A percentile compares a stretch with the other conserved stretches of the same genome.
Evolutionary conservation across 768 basidiomycete genomes (phyloP).

Genomic region (Tricholoma matsutake): DNA sequence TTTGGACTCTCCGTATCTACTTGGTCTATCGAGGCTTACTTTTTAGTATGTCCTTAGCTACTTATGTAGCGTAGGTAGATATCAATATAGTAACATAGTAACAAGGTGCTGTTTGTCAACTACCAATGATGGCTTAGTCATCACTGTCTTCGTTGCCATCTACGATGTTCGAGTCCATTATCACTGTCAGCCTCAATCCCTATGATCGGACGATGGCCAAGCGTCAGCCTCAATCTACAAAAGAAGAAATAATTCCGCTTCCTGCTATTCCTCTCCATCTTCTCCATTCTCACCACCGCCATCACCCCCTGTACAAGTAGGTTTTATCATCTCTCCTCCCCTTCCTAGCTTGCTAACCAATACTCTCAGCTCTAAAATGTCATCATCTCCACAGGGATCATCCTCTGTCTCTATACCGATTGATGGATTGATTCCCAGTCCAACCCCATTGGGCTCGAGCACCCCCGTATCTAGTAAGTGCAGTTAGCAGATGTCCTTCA

Average conservation of each 20-base stretch:
- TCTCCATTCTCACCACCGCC: not conserved
- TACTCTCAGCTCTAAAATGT: not conserved
- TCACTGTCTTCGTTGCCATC: not conserved
- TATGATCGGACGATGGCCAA: not conserved
- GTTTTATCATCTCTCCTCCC: not conserved
- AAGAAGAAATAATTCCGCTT: not conserved
- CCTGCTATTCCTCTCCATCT: not conserved
- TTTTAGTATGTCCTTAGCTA: too few relatives aligned
- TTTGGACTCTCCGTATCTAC: too few relatives aligned
- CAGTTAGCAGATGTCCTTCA: constrained; percentile 1
- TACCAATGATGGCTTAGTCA: not conserved
- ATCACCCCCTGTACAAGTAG: not conserved
- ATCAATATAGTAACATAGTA: too few relatives aligned
- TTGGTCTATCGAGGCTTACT: too few relatives aligned
- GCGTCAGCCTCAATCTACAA: not conserved
- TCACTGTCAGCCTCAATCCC: not conserved
- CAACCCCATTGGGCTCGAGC: not conserved
- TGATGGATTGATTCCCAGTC: too few relatives aligned
- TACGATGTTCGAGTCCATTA: not conserved
- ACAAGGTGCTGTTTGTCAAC: too few relatives aligned
- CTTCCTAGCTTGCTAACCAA: not conserved
- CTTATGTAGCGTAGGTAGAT: too few relatives aligned
- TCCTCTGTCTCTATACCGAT: not conserved
- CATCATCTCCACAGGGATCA: not conserved
- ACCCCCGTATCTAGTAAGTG: not conserved